phyloP scores from a whole-genome alignment of 768 basidiomycete genomes.

The Chalciporus pseudorubinellus region DNA sequence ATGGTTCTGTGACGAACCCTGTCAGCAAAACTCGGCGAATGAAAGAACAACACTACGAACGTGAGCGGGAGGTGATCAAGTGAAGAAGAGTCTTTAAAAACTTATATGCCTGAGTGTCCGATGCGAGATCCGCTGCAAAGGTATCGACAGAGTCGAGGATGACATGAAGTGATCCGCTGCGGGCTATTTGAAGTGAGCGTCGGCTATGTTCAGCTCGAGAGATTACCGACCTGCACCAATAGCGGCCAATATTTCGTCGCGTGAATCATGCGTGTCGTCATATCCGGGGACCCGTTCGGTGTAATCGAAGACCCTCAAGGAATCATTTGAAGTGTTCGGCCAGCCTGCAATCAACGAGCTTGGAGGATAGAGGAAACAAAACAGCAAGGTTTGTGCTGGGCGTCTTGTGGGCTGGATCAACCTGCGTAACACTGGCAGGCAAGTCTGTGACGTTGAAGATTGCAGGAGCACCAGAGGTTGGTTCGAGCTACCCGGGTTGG shows the following conservation, averaged over 20 bases:
- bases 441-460: constrained; percentile 57
- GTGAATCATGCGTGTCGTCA: constrained; percentile 34
- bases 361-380: constrained; percentile 58
- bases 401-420: constrained; percentile 34
- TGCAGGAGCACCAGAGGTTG: constrained; percentile 55
- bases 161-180: constrained; percentile 52
- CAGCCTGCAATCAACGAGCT: constrained; percentile 39
- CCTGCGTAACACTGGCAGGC: constrained; percentile 52
- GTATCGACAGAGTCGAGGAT: constrained; percentile 75
- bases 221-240: constrained; percentile 37
- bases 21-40: constrained; percentile 9
- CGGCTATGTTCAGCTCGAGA: neutral
- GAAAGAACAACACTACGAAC: constrained; percentile 36
- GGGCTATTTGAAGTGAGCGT: constrained; percentile 29
- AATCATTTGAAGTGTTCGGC: constrained; percentile 17
- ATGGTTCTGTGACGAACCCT: constrained; percentile 38
- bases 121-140: constrained; percentile 55
- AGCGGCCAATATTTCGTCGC: constrained; percentile 39
- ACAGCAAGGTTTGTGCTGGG: constrained; percentile 39
- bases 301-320: constrained; percentile 48
- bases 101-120: constrained; percentile 49
- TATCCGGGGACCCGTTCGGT: constrained; percentile 55
- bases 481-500: constrained; percentile 21
- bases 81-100: constrained; percentile 49
- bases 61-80: constrained; percentile 44